These are phyloP conservation scores for Edaphochlamys debaryana DNA, from an alignment of 139 green algal genomes.

Conservation along the genomic window DNA sequence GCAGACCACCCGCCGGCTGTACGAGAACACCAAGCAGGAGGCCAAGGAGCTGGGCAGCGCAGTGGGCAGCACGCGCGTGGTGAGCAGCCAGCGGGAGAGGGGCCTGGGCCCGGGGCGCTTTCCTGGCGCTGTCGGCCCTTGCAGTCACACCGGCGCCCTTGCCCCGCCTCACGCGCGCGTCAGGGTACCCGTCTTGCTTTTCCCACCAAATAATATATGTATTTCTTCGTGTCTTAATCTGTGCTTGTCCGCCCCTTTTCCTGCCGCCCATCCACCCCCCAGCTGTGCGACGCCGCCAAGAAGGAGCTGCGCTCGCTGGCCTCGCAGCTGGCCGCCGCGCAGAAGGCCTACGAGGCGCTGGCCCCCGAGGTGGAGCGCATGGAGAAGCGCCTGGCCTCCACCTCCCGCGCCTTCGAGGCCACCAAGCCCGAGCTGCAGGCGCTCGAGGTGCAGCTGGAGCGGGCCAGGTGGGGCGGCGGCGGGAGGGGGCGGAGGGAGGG, in stretches of 20 bases:
- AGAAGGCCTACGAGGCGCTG: conserved; percentile 34
- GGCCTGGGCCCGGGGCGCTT: no score
- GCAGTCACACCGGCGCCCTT: no score
- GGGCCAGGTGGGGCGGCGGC: neutral
- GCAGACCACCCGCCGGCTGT: conserved; percentile 33
- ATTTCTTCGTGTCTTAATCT: no score
- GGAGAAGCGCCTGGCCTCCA: conserved; percentile 30
- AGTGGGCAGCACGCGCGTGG: conserved; percentile 16
- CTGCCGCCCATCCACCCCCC: neutral
- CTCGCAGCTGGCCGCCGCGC: conserved; percentile 7
- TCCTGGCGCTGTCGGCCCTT: no score
- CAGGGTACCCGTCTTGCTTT: no score
- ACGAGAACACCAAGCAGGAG: conserved; percentile 37
- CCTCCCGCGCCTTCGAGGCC: conserved; percentile 6
- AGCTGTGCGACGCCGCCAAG: conserved; percentile 39
- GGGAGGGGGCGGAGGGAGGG: neutral
- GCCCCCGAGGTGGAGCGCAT: conserved; percentile 34
- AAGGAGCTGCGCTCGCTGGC: neutral
- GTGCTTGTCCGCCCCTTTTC: no score
- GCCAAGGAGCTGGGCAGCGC: conserved; percentile 10
- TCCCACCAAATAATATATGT: no score
- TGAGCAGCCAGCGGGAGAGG: neutral
- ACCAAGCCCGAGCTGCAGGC: conserved; percentile 30
- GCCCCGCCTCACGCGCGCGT: no score
- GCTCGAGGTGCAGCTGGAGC: conserved; percentile 34